phyloP scores from a whole-genome alignment of 805 yeast genomes.

The Myxozyma vanderwaltii region DNA sequence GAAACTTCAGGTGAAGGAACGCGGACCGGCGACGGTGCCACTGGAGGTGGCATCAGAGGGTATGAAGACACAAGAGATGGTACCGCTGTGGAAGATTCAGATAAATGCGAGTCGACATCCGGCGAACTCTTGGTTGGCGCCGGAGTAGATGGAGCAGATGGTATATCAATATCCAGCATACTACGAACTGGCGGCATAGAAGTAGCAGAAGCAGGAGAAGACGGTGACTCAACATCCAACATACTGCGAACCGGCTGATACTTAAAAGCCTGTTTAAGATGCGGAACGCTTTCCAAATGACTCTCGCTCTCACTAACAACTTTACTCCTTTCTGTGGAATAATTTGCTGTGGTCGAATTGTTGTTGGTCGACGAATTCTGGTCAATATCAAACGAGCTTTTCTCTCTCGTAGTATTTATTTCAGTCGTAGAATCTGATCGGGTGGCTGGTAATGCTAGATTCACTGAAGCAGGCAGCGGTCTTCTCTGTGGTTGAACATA shows the following conservation, averaged over 20 bases:
- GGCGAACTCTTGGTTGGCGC: no score
- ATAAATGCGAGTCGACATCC: no score
- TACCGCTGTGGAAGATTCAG: no score
- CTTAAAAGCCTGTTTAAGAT: background rate
- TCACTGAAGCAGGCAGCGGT: constrained; percentile 17
- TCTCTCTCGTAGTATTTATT: no score
- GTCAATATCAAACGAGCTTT: no score
- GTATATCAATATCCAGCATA: background rate
- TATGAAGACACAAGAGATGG: no score
- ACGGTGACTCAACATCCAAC: background rate
- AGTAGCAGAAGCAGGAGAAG: background rate
- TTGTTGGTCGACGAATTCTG: no score
- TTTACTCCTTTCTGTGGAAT: no score
- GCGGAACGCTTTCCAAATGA: background rate
- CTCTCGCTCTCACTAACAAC: background rate
- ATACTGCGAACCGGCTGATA: background rate
- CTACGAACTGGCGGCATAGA: constrained; percentile 1
- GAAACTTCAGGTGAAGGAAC: background rate
- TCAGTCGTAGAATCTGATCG: background rate
- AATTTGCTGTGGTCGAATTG: no score
- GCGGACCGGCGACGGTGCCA: background rate
- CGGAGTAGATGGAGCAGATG: background rate
- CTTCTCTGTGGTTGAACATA: constrained; percentile 11
- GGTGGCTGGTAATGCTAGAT: background rate
- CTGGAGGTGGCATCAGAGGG: background rate